Conservation (phyloP, 331 rosid genomes). For the Acacia pycnantha region DNA sequence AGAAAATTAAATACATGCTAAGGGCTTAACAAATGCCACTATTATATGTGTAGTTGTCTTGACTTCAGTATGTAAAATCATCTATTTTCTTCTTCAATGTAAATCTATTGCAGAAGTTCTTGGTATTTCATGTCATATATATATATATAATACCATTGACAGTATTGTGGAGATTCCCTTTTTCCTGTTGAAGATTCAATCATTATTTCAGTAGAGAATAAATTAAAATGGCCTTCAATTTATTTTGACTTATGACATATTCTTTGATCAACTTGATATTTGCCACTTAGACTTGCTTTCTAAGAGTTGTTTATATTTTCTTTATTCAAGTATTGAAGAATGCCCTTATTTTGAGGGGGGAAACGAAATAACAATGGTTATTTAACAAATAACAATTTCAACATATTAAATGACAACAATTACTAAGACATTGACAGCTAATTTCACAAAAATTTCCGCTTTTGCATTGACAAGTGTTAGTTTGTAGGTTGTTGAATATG, state of each 20-base stretch:
- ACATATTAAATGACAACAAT: background rate
- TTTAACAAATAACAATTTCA: no score
- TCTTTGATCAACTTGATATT: background rate
- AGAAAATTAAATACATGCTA: constrained; percentile 1
- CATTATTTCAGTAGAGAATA: background rate
- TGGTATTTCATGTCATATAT: background rate
- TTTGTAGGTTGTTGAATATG: background rate
- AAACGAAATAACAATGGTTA: no score
- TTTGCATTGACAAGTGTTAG: background rate
- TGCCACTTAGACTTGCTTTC: background rate
- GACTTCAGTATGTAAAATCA: no score
- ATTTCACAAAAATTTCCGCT: no score
- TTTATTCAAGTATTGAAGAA: background rate
- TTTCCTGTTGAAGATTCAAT: constrained; percentile 1
- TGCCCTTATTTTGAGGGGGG: no score
- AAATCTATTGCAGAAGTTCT: background rate
- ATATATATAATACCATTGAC: no score
- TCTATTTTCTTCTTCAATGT: background rate
- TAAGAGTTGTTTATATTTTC: background rate
- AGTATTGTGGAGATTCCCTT: background rate
- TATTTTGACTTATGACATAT: background rate
- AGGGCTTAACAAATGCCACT: constrained; percentile 8
- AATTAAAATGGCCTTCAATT: background rate
- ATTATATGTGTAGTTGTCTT: background rate
- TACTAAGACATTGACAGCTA: background rate